Conservation (phyloP, 176 grass and related monocot species). For the Neostapfia colusana region DNA sequence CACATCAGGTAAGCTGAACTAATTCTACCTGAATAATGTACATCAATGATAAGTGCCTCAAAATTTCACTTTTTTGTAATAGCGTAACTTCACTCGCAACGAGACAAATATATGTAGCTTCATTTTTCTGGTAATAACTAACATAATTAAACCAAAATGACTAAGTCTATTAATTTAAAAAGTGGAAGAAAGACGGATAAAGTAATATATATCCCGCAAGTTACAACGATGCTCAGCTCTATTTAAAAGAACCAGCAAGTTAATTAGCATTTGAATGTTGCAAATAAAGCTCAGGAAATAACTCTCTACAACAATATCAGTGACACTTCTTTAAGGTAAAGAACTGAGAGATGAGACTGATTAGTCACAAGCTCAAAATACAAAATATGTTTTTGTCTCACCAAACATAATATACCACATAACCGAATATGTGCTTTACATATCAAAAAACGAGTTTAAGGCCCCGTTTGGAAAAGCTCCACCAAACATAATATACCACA, state of each 20-base stretch:
- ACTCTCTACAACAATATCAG: neutral
- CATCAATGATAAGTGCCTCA: neutral
- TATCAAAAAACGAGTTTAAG: neutral
- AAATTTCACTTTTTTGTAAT: no score
- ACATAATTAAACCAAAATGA: neutral
- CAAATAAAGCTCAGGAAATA: neutral
- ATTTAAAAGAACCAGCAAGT: neutral
- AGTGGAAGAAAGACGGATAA: neutral
- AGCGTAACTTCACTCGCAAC: neutral
- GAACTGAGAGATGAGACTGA: neutral
- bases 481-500: neutral
- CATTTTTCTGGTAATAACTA: neutral
- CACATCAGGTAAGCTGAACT: neutral
- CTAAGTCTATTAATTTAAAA: neutral
- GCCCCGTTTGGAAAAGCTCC: no score
- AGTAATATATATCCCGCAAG: neutral
- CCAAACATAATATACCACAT: neutral
- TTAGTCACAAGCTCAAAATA: neutral
- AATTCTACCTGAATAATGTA: neutral
- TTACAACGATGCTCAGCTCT: neutral
- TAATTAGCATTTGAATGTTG: neutral
- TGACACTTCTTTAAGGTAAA: neutral
- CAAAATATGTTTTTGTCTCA: neutral
- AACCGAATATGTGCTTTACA: neutral
- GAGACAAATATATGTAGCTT: neutral